phyloP scores from a whole-genome alignment of 192 early-diverging fungal species.

The Entomortierella beljakovae region DNA sequence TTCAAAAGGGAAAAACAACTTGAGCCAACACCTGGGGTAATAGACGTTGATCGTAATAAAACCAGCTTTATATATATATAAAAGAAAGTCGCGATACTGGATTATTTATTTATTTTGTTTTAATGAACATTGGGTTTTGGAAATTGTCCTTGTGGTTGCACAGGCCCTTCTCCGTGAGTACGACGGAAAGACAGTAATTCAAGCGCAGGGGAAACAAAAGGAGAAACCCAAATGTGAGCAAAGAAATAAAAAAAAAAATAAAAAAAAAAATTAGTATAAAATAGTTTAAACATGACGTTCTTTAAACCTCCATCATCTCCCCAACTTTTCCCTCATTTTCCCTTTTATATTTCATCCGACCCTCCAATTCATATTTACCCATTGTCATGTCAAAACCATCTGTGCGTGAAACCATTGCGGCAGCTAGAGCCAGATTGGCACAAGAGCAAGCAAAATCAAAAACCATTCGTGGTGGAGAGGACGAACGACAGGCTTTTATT shows the following conservation, averaged over 20 bases:
- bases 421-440: conserved; percentile 34
- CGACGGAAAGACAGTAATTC: too few species aligned
- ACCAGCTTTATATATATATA: neutral
- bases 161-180: neutral
- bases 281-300: too few species aligned
- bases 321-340: neutral
- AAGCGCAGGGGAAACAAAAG: neutral
- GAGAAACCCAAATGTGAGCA: neutral
- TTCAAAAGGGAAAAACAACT: neutral
- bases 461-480: conserved; percentile 36
- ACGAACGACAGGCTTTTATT: conserved; percentile 46
- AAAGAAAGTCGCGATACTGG: too few species aligned
- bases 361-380: neutral
- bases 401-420: conserved; percentile 46
- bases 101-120: too few species aligned
- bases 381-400: conserved; percentile 46
- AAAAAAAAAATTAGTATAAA: neutral
- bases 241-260: neutral
- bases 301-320: neutral
- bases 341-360: neutral
- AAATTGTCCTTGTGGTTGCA: neutral
- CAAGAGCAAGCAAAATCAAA: conserved; percentile 35
- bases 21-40: neutral
- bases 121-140: too few species aligned
- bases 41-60: neutral